Percentiles rank a stretch among this genome's conserved stretches.
phyloP scores from a whole-genome alignment of 2,329 filamentous ascomycete species.

The Cordyceps tenuipes region DNA sequence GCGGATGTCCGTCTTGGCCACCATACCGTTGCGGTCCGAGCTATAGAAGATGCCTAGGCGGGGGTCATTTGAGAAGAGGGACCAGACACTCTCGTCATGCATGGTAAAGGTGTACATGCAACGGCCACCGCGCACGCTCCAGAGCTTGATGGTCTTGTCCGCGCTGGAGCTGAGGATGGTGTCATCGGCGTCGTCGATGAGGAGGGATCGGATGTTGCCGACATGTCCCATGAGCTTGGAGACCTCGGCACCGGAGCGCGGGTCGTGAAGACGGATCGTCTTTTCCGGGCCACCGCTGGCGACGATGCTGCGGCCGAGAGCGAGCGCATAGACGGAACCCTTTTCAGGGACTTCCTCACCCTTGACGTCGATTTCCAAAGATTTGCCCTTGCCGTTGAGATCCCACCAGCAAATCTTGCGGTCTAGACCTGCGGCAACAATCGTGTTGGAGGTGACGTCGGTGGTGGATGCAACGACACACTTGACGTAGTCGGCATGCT shows the following conservation, averaged over 20 bases:
- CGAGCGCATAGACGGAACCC: conserved; percentile 89
- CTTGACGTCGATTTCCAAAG: conserved; percentile 74
- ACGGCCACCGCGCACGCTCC: conserved; percentile 88
- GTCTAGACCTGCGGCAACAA: conserved; percentile 89
- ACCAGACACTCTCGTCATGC: conserved; percentile 99
- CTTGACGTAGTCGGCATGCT: conserved; percentile 95
- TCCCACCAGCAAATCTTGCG: conserved; percentile 93
- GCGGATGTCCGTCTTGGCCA: conserved; percentile 93
- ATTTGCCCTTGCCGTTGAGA: conserved; percentile 76
- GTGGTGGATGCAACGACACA: conserved; percentile 68
- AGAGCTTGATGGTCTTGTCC: conserved; percentile 95
- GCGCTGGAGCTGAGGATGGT: conserved; percentile 91
- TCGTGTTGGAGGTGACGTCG: conserved; percentile 64
- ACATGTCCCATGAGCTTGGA: conserved; percentile 97
- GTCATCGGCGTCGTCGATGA: conserved; percentile 82
- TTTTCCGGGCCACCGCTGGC: conserved; percentile 93
- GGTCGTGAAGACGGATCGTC: conserved; percentile 86
- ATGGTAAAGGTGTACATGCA: conserved; percentile 98
- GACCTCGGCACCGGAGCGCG: conserved; percentile 76
- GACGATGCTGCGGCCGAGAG: conserved; percentile 69
- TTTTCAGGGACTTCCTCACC: conserved; percentile 82
- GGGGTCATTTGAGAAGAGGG: conserved; percentile 80
- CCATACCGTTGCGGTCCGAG: conserved; percentile 79
- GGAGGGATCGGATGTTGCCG: conserved; percentile 83
- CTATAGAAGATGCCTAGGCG: conserved; percentile 88